Evolutionary conservation across 1,284 basidiomycete genomes (phyloP), one percentile per base, ranked within the genome.

Genomic region (Boletus hoseneyae): DNA sequence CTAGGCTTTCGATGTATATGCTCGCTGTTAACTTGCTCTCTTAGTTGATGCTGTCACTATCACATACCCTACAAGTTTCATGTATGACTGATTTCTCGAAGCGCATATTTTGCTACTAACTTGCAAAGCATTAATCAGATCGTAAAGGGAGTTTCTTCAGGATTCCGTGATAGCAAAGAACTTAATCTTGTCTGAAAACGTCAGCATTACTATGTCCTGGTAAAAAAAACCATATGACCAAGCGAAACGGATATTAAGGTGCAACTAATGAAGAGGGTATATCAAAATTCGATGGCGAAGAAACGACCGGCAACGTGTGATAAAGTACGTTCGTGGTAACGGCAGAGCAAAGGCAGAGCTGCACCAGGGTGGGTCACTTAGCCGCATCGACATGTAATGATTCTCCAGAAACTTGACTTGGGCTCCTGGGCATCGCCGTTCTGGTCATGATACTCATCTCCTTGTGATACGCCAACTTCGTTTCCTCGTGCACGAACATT

Each of bases 381-480:
- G 62, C 80, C 83, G 73, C 88, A 91, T 60, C 80, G 81, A 71
- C 87, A 90, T 48, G 86, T 89, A 56, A 90, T 67, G 57, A 90
- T 79, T 68, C 78, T 75, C 72, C 85, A 72, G 50, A 89, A 69
- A 53, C 73, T 72, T 52, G 75, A 73, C 70, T 82, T 81, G 43
- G 77, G 79, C 53, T 73, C 72, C 47, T 73, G 72, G 53, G 77
- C 75, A 52, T 80, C 75, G 47, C 75, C 71, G 52, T 80, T 76
- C 59, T 83, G 79, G 44, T 76, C 77, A 50, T 79, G 76, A 60
- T 82, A 81, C 38, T 74, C 76, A 50, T 77, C 81, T 47, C 78
- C 79, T 54, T 82, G 78, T 42, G 84, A 77, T 50, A 78, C 74
- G 44, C 85, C 85, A 30, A 78, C 71, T 64, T 86, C 82, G 39